Conservation (phyloP, 441 rosid genomes). For the Biscutella laevigata region DNA sequence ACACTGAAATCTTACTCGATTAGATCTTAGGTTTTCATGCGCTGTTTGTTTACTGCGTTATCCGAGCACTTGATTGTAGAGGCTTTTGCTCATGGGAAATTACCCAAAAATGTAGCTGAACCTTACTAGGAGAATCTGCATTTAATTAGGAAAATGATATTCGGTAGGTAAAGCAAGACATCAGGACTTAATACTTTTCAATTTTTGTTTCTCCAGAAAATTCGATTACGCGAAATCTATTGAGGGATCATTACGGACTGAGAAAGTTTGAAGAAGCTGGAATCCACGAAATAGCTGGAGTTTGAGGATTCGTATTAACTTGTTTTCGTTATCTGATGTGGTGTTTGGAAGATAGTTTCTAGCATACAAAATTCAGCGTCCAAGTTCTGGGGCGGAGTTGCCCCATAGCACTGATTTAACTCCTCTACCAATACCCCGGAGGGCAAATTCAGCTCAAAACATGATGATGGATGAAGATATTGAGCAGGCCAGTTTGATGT, state of each 20-base stretch:
- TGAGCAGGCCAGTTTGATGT: constrained; percentile 66
- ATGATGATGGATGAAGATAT: constrained; percentile 84
- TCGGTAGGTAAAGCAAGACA: constrained; percentile 17
- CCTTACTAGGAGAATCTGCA: constrained; percentile 1
- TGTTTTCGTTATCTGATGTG: constrained; percentile 15
- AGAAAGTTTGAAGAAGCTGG: constrained; percentile 20
- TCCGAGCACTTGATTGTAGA: background rate
- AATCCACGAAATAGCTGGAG: constrained; percentile 6
- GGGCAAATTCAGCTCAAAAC: constrained; percentile 42
- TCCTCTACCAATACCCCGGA: constrained; percentile 34
- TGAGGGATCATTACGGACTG: background rate
- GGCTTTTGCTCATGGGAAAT: background rate
- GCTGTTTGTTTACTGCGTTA: background rate
- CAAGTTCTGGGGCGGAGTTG: constrained; percentile 60
- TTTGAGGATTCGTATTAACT: background rate
- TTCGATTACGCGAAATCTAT: background rate
- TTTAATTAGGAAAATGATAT: constrained; percentile 3
- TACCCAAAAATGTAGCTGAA: constrained; percentile 5
- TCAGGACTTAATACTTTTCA: background rate
- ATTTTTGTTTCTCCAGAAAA: constrained; percentile 4
- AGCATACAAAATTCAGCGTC: constrained; percentile 47
- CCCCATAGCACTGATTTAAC: constrained; percentile 46
- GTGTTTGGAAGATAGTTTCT: constrained; percentile 20
- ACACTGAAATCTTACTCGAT: constrained; percentile 9
- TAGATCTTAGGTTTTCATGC: constrained; percentile 16